Percentiles rank a stretch among this genome's conserved stretches.
phyloP scores from a whole-genome alignment of 1,284 basidiomycete species.

The Puccinia polysora region DNA sequence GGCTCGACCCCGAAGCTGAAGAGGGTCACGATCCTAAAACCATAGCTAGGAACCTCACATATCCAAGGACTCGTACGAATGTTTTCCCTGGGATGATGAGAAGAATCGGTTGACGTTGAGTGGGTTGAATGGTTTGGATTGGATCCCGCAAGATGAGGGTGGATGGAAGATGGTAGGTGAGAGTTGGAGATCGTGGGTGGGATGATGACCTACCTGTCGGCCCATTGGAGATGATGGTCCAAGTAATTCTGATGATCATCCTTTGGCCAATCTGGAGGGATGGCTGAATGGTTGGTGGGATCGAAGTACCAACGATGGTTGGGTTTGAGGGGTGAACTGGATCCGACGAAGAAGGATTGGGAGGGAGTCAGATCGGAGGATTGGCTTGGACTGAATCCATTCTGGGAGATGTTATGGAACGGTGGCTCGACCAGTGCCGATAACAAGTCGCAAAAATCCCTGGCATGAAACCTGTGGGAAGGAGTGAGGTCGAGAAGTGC shows the following conservation, averaged over 20 bases:
- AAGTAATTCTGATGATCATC: not conserved
- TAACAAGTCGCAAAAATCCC: slow-evolving; percentile 33
- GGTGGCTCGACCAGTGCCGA: not conserved
- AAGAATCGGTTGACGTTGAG: not conserved
- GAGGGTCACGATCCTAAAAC: slow-evolving; percentile 23
- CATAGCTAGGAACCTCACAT: slow-evolving; percentile 37
- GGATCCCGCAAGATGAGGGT: no score
- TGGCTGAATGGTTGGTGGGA: not conserved
- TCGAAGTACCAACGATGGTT: slow-evolving; percentile 17
- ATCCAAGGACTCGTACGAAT: slow-evolving; percentile 40
- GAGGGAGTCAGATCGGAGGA: slow-evolving; percentile 10
- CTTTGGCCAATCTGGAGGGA: slow-evolving; percentile 20
- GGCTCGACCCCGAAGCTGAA: slow-evolving; percentile 33
- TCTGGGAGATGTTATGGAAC: slow-evolving; percentile 5
- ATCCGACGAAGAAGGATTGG: slow-evolving; percentile 1
- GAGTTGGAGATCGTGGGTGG: no score
- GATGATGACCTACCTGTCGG: not conserved
- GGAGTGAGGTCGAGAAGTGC: no score
- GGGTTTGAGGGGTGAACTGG: not conserved
- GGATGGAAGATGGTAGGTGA: no score
- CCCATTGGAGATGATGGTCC: slow-evolving; percentile 25
- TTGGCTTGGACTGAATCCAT: not conserved
- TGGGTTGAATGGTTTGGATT: not conserved
- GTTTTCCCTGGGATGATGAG: slow-evolving; percentile 7
- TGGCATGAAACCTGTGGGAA: slow-evolving; percentile 21